Evolutionary conservation across 2,329 filamentous ascomycete genomes (phyloP).

Genomic region (Beauveria varroae): DNA sequence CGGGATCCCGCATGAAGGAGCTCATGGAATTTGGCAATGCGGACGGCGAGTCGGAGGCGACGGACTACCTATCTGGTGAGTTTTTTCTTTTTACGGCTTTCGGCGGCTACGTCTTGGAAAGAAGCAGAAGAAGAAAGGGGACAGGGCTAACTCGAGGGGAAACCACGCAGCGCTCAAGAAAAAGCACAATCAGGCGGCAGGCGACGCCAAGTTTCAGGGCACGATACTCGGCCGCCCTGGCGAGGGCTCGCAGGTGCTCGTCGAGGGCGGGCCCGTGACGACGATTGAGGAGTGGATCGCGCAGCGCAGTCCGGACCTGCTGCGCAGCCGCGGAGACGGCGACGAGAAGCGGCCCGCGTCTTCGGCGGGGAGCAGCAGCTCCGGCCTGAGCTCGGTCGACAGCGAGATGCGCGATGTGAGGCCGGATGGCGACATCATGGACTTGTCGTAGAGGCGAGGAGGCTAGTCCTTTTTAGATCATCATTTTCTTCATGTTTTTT

Average conservation of each 20-base stretch:
- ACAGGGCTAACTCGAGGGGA: not conserved
- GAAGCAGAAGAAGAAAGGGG: not conserved
- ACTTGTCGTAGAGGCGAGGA: not conserved
- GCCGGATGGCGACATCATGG: not conserved
- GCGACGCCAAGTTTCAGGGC: constrained; percentile 78
- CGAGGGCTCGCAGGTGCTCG: constrained; percentile 63
- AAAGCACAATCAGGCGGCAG: constrained; percentile 83
- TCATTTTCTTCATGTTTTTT: not conserved
- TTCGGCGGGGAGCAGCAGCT: constrained; percentile 34
- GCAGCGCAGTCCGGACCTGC: constrained; percentile 18
- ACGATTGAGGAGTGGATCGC: constrained; percentile 31
- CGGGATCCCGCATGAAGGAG: constrained; percentile 65
- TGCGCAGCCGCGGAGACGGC: not conserved
- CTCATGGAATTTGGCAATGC: constrained; percentile 74
- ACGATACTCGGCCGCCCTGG: constrained; percentile 70
- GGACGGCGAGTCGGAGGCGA: constrained; percentile 55
- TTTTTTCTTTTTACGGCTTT: not conserved
- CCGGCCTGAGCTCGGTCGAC: constrained; percentile 49
- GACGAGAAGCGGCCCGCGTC: constrained; percentile 19
- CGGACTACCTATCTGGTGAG: constrained; percentile 63
- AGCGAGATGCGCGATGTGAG: not conserved
- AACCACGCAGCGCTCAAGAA: constrained; percentile 65
- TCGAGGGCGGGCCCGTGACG: constrained; percentile 60
- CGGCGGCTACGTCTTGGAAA: not conserved
- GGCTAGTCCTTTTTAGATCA: not conserved